These are phyloP conservation scores for Macaranga tanarius DNA, from an alignment of 441 rosid genomes.

Conservation along the genomic window DNA sequence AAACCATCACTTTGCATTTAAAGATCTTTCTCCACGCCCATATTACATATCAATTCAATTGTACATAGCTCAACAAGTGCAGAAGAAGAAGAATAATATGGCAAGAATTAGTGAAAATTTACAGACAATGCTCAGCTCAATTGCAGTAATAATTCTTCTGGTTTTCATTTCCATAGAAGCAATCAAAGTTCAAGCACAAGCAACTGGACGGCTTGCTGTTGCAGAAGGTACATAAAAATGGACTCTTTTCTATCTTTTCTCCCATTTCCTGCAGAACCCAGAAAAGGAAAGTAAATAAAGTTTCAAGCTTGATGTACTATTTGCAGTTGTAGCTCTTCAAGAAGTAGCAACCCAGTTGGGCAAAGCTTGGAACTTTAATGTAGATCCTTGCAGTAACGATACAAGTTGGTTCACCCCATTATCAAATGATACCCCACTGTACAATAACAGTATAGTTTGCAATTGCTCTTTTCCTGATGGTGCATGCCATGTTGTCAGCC, in stretches of 20 bases:
- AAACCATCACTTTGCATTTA: too few relatives aligned
- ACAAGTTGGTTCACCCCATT: conserved; percentile 25
- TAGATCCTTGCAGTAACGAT: conserved; percentile 31
- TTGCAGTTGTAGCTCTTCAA: conserved; percentile 23
- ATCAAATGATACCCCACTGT: neutral
- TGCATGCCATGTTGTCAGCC: conserved; percentile 31
- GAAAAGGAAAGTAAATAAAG: neutral
- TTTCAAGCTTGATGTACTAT: too few relatives aligned
- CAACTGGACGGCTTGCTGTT: neutral
- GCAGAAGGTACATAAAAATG: neutral
- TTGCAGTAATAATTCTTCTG: neutral
- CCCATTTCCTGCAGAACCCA: neutral
- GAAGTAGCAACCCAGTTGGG: conserved; percentile 31
- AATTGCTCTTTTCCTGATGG: conserved; percentile 25
- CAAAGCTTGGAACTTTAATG: conserved; percentile 26
- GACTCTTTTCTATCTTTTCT: neutral
- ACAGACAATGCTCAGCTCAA: neutral
- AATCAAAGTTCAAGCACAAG: neutral
- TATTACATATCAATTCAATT: too few relatives aligned
- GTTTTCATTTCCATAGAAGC: neutral
- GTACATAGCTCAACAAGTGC: too few relatives aligned
- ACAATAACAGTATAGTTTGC: conserved; percentile 21
- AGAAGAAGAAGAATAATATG: neutral
- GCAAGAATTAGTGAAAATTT: neutral
- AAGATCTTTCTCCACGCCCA: too few relatives aligned